A percentile compares a stretch with the other conserved stretches of the same genome.
Conservation (phyloP, 331 rosid genomes). For the Quercus tomentella region DNA sequence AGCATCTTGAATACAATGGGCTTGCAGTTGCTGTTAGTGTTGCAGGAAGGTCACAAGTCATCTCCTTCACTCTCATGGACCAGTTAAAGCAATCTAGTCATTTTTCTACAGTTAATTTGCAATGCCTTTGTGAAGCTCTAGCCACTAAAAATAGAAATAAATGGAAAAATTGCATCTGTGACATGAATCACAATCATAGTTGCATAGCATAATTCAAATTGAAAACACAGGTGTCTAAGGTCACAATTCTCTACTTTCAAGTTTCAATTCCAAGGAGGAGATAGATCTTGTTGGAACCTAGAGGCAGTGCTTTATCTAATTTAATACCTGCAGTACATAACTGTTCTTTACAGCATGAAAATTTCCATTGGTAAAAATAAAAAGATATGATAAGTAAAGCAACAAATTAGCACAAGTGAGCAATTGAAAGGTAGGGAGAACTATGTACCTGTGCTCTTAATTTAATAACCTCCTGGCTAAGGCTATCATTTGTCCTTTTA, state of each 20-base stretch:
- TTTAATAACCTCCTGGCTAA: slow-evolving; percentile 92
- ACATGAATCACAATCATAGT: neutral
- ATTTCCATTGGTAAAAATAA: neutral
- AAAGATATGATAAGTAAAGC: neutral
- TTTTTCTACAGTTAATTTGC: neutral
- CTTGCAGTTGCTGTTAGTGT: too few relatives aligned
- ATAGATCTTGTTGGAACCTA: neutral
- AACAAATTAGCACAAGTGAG: neutral
- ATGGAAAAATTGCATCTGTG: neutral
- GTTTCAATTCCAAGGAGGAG: neutral
- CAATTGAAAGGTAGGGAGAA: neutral
- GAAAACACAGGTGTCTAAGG: neutral
- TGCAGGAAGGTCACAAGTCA: too few relatives aligned
- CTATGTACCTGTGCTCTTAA: slow-evolving; percentile 81
- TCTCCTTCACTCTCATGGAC: too few relatives aligned
- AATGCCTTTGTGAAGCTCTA: neutral
- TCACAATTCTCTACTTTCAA: neutral
- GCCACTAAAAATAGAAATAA: neutral
- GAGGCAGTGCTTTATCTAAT: neutral
- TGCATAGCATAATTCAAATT: neutral
- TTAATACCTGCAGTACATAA: neutral
- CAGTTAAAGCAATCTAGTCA: too few relatives aligned
- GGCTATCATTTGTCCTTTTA: slow-evolving; percentile 82
- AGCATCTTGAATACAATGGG: too few relatives aligned
- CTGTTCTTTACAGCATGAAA: neutral